Base-by-base conservation (phyloP, 179 eudicot species). In the Silene coronaria region DNA sequence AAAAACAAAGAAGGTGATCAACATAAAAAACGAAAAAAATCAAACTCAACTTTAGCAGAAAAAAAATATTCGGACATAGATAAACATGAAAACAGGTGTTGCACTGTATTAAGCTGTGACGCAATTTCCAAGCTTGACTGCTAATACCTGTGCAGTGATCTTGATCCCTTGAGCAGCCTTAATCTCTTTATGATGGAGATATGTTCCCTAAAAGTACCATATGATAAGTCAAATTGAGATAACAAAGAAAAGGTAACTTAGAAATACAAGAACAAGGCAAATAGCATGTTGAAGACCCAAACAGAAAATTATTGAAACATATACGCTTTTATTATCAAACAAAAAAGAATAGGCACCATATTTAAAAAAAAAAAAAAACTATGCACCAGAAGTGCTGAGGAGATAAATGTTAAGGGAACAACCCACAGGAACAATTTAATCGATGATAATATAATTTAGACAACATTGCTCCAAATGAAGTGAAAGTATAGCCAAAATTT, bases 141-240 rank as follows among this genome's bases (percentile, higher is more conserved):
- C 48, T 57, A 74, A 75, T 26, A 92, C 97, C 97, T 95, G 97
- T 42, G 93, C 99, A 71, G 96, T 80, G 71, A 92, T 92, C 91
- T 95, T 95, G 79, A 95, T 95, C 67, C 99, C 97, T 88, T 91
- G 97, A 46, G 97, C 97, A 74, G 99, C 99, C 87, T 92, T 92
- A 77, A 95, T 88, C 77, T 92, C 93, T 82, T 89, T 89, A 75
- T 92, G 92, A 84, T 92, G 99, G 78, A 88, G 67, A 82, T 89
- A 95, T 51, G 91, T 78, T 75, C 97, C 99, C 99, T 95, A 86
- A 21, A 23, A 19, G 78, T 42, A 45, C 19, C 32, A 22, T 32
- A 16, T 67, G 62, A 67, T 8, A 38, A 26, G 70, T 5, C 8
- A 23, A 10, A 72, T 17, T 17, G 14, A 17, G 16, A 55, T 34